These are phyloP conservation scores for Suhomyces guaymorum DNA, from an alignment of 1,139 yeast genomes.

Conservation along the genomic window DNA sequence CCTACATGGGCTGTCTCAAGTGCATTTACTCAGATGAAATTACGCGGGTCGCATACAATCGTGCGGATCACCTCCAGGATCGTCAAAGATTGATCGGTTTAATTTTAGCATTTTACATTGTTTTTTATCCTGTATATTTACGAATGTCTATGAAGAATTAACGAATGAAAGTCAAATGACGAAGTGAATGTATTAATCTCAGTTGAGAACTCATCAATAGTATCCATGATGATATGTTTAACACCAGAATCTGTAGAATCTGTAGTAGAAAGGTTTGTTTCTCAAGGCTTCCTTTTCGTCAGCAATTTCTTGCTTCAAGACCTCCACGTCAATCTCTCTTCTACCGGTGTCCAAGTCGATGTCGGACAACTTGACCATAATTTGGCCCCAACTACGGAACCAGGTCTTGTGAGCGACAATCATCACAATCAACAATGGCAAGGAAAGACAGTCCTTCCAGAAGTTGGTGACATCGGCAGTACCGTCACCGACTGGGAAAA, in stretches of 20 bases:
- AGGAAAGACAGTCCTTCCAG: constrained; percentile 50
- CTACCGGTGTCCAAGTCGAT: constrained; percentile 55
- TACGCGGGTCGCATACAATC: too few relatives aligned
- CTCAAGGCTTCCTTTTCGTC: constrained; percentile 37
- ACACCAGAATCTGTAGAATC: constrained; percentile 43
- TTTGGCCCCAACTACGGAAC: constrained; percentile 21
- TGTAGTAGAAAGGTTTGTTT: constrained; percentile 31
- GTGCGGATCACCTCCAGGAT: too few relatives aligned
- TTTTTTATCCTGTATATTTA: constrained; percentile 1
- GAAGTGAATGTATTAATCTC: constrained; percentile 8
- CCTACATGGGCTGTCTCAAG: too few relatives aligned
- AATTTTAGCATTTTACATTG: too few relatives aligned
- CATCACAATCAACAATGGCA: constrained; percentile 47
- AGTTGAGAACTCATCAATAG: constrained; percentile 5
- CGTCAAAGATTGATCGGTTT: too few relatives aligned
- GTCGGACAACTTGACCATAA: constrained; percentile 41
- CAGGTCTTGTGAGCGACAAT: constrained; percentile 30
- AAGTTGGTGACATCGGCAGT: constrained; percentile 33
- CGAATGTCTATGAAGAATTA: constrained; percentile 7
- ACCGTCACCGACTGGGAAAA: constrained; percentile 40
- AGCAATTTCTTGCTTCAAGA: constrained; percentile 47
- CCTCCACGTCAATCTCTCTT: constrained; percentile 47
- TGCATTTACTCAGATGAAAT: too few relatives aligned
- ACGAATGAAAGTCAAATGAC: constrained; percentile 5
- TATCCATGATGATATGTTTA: constrained; percentile 13